A percentile compares a stretch with the other conserved stretches of the same genome.
Conservation (phyloP, 1,139 yeast genomes). For the Candida tropicalis region DNA sequence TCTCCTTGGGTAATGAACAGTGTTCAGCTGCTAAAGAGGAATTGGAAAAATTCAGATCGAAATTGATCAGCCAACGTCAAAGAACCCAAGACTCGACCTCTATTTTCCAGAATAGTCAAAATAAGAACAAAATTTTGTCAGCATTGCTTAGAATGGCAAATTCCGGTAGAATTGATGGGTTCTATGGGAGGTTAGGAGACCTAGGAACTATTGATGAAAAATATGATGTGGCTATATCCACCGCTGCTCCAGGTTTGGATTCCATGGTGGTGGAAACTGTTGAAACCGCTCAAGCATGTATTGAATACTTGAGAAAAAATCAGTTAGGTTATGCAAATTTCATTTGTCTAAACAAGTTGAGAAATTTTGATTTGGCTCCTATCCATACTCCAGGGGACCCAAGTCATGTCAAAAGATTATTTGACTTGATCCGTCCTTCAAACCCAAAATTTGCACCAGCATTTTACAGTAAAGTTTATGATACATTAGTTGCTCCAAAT, state of each 20-base stretch:
- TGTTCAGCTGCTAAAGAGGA: constrained; percentile 50
- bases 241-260: constrained; percentile 91
- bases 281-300: constrained; percentile 89
- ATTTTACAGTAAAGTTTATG: constrained; percentile 81
- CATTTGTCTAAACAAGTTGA: constrained; percentile 74
- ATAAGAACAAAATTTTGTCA: constrained; percentile 71
- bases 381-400: constrained; percentile 73
- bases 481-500: constrained; percentile 84
- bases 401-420: constrained; percentile 73
- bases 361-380: constrained; percentile 59
- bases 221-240: constrained; percentile 91
- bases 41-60: constrained; percentile 54
- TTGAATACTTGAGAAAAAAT: constrained; percentile 81
- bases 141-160: constrained; percentile 71
- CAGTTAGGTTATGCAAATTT: constrained; percentile 90
- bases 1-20: constrained; percentile 60
- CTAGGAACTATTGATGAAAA: constrained; percentile 84
- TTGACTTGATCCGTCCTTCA: constrained; percentile 75
- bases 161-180: constrained; percentile 84
- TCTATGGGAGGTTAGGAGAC: constrained; percentile 89
- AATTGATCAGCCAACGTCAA: constrained; percentile 59
- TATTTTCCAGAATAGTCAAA: constrained; percentile 57
- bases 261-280: constrained; percentile 95
- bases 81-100: constrained; percentile 66
- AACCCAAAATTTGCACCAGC: constrained; percentile 80